A percentile compares a stretch with the other conserved stretches of the same genome.
Conservation (phyloP, 2,329 filamentous ascomycete species). For the Ceratocystis lukuohia region DNA sequence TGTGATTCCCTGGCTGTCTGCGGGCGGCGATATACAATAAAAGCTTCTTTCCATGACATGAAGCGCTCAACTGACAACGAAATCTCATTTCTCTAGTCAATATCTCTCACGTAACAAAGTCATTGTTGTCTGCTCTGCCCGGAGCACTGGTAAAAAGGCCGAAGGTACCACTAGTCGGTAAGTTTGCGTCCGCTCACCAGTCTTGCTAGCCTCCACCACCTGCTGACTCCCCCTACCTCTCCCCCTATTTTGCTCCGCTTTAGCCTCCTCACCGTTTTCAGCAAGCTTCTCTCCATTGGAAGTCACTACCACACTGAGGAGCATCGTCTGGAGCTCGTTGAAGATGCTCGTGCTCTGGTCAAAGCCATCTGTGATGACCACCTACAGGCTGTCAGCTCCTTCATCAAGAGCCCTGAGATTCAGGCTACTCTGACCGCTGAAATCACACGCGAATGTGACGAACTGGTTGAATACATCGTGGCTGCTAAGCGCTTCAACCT, state of each 20-base stretch:
- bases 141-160: conserved; percentile 85
- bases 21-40: too few species aligned
- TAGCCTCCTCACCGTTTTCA: conserved; percentile 45
- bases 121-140: conserved; percentile 87
- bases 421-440: conserved; percentile 46
- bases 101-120: conserved; percentile 55
- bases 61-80: neutral
- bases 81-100: conserved; percentile 17
- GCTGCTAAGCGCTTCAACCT: conserved; percentile 53
- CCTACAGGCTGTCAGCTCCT: conserved; percentile 52
- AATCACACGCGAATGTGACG: conserved; percentile 66
- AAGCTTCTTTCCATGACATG: too few species aligned
- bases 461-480: conserved; percentile 59
- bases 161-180: conserved; percentile 92
- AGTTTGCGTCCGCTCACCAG: conserved; percentile 30
- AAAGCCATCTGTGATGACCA: conserved; percentile 75
- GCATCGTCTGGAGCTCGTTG: conserved; percentile 40
- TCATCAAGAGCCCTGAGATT: conserved; percentile 44
- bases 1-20: neutral
- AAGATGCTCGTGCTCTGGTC: conserved; percentile 60
- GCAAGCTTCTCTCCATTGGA: conserved; percentile 41
- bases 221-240: conserved; percentile 10
- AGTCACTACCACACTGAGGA: conserved; percentile 39
- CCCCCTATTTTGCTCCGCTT: neutral
- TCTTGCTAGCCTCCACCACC: neutral